Percentiles rank a stretch among this genome's conserved stretches.
These are phyloP conservation scores for Fusarium bactridioides DNA, from an alignment of 2,329 filamentous ascomycete species.

Conservation along the genomic window DNA sequence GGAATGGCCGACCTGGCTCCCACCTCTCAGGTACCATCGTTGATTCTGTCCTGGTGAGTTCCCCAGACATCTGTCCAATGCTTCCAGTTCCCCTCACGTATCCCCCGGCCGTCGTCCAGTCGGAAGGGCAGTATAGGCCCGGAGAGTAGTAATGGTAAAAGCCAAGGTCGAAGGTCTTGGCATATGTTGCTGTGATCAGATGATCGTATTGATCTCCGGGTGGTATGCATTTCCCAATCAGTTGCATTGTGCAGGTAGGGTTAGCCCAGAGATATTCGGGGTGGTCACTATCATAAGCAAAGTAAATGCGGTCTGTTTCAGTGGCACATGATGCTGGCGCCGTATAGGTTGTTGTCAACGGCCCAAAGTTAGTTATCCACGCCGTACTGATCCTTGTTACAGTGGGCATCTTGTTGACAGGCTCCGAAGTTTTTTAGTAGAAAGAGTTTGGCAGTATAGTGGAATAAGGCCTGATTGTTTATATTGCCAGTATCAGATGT, in stretches of 20 bases:
- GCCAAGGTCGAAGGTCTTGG: background rate
- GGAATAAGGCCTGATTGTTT: too few relatives aligned
- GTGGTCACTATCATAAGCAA: fast-evolving
- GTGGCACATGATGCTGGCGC: background rate
- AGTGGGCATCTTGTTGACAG: background rate
- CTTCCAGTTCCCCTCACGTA: background rate
- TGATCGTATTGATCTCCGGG: background rate
- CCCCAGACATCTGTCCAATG: background rate
- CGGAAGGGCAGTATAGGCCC: background rate
- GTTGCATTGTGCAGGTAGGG: background rate
- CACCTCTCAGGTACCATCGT: fast-evolving
- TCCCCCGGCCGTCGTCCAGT: background rate
- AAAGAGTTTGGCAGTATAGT: fast-evolving
- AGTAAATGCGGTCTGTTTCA: background rate
- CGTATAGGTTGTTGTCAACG: background rate
- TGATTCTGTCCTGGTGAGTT: background rate
- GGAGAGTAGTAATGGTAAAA: background rate
- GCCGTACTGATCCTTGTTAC: background rate
- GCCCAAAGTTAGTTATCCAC: background rate
- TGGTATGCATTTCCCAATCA: background rate
- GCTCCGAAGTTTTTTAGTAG: fast-evolving
- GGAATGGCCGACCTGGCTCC: background rate
- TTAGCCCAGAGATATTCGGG: background rate
- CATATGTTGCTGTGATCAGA: background rate
- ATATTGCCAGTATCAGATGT: too few relatives aligned